These are phyloP conservation scores for Candida takata DNA, from an alignment of 805 yeast genomes.

Conservation along the genomic window DNA sequence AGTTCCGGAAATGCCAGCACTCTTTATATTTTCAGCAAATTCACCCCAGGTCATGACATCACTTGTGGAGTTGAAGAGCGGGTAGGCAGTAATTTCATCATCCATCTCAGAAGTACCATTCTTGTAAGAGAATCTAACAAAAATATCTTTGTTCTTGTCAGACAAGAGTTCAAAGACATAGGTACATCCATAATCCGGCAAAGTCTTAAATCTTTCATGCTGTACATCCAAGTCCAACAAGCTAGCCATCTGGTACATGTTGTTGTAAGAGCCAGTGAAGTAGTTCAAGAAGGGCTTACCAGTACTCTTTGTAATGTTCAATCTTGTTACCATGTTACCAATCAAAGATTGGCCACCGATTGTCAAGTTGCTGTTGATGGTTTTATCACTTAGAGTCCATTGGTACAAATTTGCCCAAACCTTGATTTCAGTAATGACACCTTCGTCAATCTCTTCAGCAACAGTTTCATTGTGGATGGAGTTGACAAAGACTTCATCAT, in stretches of 20 bases:
- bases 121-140: slow-evolving; percentile 38
- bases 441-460: slow-evolving; percentile 26
- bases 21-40: slow-evolving; percentile 25
- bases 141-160: slow-evolving; percentile 19
- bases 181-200: slow-evolving; percentile 41
- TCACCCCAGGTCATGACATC: slow-evolving; percentile 30
- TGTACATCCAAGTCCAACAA: slow-evolving; percentile 28
- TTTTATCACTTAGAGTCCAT: slow-evolving; percentile 28
- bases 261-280: slow-evolving; percentile 39
- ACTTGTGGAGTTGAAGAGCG: slow-evolving; percentile 30
- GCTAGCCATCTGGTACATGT: slow-evolving; percentile 35
- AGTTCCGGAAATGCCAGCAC: slow-evolving; percentile 24
- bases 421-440: slow-evolving; percentile 26
- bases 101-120: slow-evolving; percentile 35
- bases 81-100: slow-evolving; percentile 27
- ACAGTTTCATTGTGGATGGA: slow-evolving; percentile 35
- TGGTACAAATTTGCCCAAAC: slow-evolving; percentile 34
- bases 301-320: slow-evolving; percentile 29
- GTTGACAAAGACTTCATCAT: slow-evolving; percentile 35
- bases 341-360: slow-evolving; percentile 38
- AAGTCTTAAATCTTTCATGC: slow-evolving; percentile 35
- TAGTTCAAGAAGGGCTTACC: slow-evolving; percentile 34
- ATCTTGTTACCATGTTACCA: slow-evolving; percentile 28
- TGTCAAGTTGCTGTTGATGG: slow-evolving; percentile 24
- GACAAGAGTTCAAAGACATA: slow-evolving; percentile 36